Evolutionary conservation across 305 asterid species (phyloP), one percentile per base, ranked within the genome.

Genomic region (Nicotiana rustica): DNA sequence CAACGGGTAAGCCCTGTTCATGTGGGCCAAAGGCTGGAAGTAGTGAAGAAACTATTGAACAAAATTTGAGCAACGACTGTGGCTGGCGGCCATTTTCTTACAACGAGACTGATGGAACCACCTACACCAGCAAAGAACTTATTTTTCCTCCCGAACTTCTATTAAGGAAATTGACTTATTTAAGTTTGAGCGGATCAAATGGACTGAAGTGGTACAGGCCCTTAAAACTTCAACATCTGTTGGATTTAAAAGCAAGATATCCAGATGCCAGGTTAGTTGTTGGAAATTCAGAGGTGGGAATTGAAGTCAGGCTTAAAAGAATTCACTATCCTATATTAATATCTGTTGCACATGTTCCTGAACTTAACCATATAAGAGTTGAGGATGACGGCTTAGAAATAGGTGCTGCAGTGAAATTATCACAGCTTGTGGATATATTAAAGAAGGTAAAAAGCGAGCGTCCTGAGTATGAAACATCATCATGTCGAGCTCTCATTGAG

Each of bases 1-100:
- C 98, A 79, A 96, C 97, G 64, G 99, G 99, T 78, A 93, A 91
- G 88, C 98, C 97, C 52, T 96, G 99, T 85, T 94, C 98, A 57
- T 96, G 99, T 64, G 90, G 94, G 83, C 66, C 15, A 79, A 87
- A 89, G 73, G 49, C 33, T 10, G 87, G 81, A 82, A 86, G 85
- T 67, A 88, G 86, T 76, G 75, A 80, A 81, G 88, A 82, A 75
- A 84, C 83, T n/a, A 66, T 31, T 31, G 78, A 83, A 87, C 62
- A 71, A 80, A 82, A 85, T 77, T 71, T 35, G 35, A 83, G 88
- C 77, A 31, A 59, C 81, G 86, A 76, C 67, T 83, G 86, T 47
- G 81, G 49, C 61, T 81, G 84, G 85, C 89, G 80, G 82, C 98
- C 95, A 5, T 25, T 90, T 76, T 92, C 99, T 78, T 90, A 84